These are phyloP conservation scores for Microsporum ferrugineum DNA, from an alignment of 2,329 filamentous ascomycete genomes.

Conservation along the genomic window DNA sequence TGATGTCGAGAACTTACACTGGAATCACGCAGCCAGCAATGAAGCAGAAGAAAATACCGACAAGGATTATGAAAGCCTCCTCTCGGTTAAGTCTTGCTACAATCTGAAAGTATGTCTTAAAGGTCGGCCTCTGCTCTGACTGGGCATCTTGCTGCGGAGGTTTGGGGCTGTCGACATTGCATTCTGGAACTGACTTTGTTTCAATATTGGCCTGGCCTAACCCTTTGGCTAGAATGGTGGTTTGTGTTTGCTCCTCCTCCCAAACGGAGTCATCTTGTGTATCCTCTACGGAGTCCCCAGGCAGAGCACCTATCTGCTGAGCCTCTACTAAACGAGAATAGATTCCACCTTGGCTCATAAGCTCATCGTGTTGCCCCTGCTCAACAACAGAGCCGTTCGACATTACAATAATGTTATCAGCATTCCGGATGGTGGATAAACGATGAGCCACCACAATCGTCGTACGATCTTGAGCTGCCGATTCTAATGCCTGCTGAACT, in stretches of 20 bases:
- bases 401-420: constrained; percentile 56
- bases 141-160: background rate
- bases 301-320: constrained; percentile 4
- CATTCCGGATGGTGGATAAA: constrained; percentile 57
- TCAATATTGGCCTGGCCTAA: background rate
- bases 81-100: background rate
- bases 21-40: constrained; percentile 63
- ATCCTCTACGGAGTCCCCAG: constrained; percentile 11
- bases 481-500: background rate
- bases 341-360: constrained; percentile 31
- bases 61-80: background rate
- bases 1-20: constrained; percentile 68
- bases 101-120: background rate
- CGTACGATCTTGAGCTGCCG: background rate
- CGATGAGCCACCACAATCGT: constrained; percentile 36
- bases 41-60: constrained; percentile 43
- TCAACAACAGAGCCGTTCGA: constrained; percentile 51
- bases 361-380: constrained; percentile 48
- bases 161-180: background rate
- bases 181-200: background rate
- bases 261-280: constrained; percentile 9
- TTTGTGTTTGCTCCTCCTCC: background rate
- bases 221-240: background rate
- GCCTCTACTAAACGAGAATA: background rate
- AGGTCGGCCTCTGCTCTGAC: background rate